phyloP scores from a whole-genome alignment of 2,329 filamentous ascomycete genomes.

The Cladorrhinum sp. region DNA sequence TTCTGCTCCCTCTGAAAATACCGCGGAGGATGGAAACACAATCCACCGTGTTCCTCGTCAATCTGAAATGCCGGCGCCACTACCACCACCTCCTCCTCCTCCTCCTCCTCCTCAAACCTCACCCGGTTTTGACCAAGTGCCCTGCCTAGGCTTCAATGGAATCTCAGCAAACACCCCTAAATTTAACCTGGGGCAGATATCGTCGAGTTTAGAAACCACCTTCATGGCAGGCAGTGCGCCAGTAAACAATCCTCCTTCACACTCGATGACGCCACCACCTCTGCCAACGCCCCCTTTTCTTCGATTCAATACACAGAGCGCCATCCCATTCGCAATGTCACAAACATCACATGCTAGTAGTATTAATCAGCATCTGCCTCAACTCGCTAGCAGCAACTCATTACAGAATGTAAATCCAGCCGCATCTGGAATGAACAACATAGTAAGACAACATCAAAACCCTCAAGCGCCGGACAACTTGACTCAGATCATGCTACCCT shows the following conservation, averaged over 20 bases:
- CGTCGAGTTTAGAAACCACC: conserved; percentile 3
- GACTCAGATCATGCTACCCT: not conserved
- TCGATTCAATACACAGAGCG: conserved; percentile 1
- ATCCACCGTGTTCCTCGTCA: not conserved
- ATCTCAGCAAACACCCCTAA: conserved; percentile 4
- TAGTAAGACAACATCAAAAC: not conserved
- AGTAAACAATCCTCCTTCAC: not conserved
- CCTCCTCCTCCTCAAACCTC: not conserved
- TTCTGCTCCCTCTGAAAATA: not conserved
- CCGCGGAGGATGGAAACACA: no score
- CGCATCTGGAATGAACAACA: not conserved
- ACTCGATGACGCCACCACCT: not conserved
- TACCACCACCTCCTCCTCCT: conserved; percentile 13
- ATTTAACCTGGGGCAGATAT: conserved; percentile 8
- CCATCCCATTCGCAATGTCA: conserved; percentile 18
- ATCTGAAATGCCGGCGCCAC: no score
- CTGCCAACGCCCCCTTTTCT: not conserved
- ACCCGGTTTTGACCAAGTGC: conserved; percentile 16
- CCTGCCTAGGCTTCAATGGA: conserved; percentile 19
- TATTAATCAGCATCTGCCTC: not conserved
- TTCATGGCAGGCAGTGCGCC: not conserved
- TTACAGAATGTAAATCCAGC: not conserved
- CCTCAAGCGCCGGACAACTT: not conserved
- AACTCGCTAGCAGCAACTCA: not conserved
- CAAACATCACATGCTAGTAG: not conserved